Evolutionary conservation across 2,329 filamentous ascomycete genomes (phyloP), one percentile per base, ranked within the genome.

Genomic region (Clarireedia paspali): DNA sequence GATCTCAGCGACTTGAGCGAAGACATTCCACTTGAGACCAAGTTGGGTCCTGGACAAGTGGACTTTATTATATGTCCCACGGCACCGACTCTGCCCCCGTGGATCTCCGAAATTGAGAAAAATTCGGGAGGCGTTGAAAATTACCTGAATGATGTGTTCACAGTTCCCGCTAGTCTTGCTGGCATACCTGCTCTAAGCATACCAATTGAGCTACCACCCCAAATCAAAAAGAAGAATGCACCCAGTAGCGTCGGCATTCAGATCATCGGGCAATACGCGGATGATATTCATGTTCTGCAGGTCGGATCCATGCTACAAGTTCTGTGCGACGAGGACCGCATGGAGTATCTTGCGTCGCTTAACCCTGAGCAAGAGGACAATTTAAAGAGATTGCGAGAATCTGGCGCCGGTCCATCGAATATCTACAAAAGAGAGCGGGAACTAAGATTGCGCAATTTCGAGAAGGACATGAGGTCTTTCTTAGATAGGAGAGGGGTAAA

Each of bases 81-180:
- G 0, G 87, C 91, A 6, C 91, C 91, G 1, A 88, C 85, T 0
- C 75, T 83, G 15, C 82, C 91, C 7, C 91, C 90, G 0, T 75
- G 71, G 6, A 68, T 94, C 6, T 73, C 77, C 3, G 78, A 84
- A 5, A 68, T 94, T 36, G 64, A 74, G 58, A 65, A 70, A 9
- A 27, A 20, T 9, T 76, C 82, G 69, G 77, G 72, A 47, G 75
- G 79, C 9, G 57, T 95, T n/a, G 84, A 92, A 64, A 81, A 81
- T 1, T 97, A 96, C 68, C 88, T 88, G 76, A 96, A 94, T 66
- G 94, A 99, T 72, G 87, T 97, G 1, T 92, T 97, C 65, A 97
- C 94, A 0, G 92, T 99, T 1, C 94, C 94, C 1, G 91, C 92
- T 2, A 96, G 91, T 72, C 75, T 99, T 62, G 94, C 92, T 0